phyloP scores from a whole-genome alignment of 208 protist genomes.

The Blastocrithidia nonstop region DNA sequence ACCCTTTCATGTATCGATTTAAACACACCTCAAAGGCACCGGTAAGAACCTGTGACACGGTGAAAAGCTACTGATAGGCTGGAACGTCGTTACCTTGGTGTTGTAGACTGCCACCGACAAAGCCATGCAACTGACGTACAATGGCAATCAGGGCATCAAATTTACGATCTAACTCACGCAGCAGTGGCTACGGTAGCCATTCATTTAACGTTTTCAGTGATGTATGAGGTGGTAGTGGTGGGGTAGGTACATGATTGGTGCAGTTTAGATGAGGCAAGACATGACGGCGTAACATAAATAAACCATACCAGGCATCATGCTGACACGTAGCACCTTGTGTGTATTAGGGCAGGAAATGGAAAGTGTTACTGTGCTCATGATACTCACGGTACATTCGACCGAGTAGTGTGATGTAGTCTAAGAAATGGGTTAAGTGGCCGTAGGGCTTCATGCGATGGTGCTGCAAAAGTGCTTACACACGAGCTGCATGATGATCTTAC shows the following conservation, averaged over 20 bases:
- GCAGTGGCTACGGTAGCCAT: slow-evolving; percentile 47
- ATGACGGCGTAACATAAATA: slow-evolving; percentile 79
- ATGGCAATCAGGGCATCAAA: slow-evolving; percentile 92
- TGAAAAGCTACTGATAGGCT: slow-evolving; percentile 93
- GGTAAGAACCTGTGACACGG: slow-evolving; percentile 88
- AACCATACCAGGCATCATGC: slow-evolving; percentile 82
- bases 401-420: slow-evolving; percentile 66
- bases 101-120: slow-evolving; percentile 71
- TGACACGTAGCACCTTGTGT: slow-evolving; percentile 45
- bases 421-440: slow-evolving; percentile 37
- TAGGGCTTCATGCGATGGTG: slow-evolving; percentile 75
- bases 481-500: slow-evolving; percentile 28
- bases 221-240: slow-evolving; percentile 37
- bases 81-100: slow-evolving; percentile 94
- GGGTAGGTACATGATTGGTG: slow-evolving; percentile 29
- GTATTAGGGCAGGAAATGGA: slow-evolving; percentile 71
- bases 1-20: slow-evolving; percentile 34
- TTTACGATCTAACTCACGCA: slow-evolving; percentile 85
- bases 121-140: slow-evolving; percentile 90
- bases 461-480: slow-evolving; percentile 80
- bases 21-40: slow-evolving; percentile 84
- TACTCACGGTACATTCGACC: slow-evolving; percentile 73
- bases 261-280: slow-evolving; percentile 84
- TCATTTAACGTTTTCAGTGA: slow-evolving; percentile 16
- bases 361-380: slow-evolving; percentile 40